Evolutionary conservation across 768 basidiomycete species (phyloP), one percentile per base, ranked within the genome.

Genomic region (Termitomyces sp.): DNA sequence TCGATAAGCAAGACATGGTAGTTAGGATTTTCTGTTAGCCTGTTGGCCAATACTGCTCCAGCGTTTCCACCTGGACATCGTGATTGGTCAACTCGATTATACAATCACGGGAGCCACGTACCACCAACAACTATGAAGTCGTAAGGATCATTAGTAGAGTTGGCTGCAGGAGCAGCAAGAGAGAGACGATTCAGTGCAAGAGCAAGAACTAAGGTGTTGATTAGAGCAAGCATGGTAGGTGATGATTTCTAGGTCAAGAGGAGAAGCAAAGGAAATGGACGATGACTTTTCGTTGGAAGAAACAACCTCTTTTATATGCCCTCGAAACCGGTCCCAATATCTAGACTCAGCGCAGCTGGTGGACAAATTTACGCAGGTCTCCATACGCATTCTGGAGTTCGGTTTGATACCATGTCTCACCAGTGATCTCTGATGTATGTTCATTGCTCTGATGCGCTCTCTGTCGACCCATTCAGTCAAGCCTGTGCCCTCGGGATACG

Each of bases 71-170:
- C 61, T 62, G 10, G 14, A 20, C 2, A 52, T 29, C 34, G 15
- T 40, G 57, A 53, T 60, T 31, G 17, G 20, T n/a, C 3, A 34
- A 20, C 10, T 50, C n/a, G 5, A n/a, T 42, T n/a, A 25, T 20
- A 2, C 49, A 59, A 29, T 3, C 12, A 40, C 5, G 20, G 25
- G 29, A 10, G n/a, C n/a, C 8, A 38, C 34, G 14, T 37, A 63
- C 61, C 61, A n/a, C 61, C 61, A 43, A 59, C 61, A 25, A 63
- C 25, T 5, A 63, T 57, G 57, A 36, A 61, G n/a, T 57, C 57
- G 15, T 37, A 58, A 25, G 25, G 25, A 25, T 25, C 25, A 29
- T 20, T 29, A 17, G 4, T 42, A 15, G 15, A 46, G 11, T 17
- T 14, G 14, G n/a, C 4, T 56, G 56, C 11, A 11, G 56, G 56